Evolutionary conservation across 768 basidiomycete genomes (phyloP).

Genomic region (Tulasnella sp.): DNA sequence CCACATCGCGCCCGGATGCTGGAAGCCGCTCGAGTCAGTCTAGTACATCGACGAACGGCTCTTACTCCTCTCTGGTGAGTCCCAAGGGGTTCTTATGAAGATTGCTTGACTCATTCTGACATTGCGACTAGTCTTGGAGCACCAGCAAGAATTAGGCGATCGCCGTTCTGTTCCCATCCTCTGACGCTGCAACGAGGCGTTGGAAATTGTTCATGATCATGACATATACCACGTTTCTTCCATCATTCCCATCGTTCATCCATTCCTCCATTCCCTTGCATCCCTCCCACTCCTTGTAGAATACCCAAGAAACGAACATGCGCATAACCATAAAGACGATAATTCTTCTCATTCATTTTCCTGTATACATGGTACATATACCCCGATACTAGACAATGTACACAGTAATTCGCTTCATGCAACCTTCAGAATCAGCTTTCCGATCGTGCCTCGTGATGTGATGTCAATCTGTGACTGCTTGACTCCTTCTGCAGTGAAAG

Average conservation of each 20-base stretch:
- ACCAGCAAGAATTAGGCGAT: neutral
- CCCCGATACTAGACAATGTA: neutral
- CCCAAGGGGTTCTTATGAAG: neutral
- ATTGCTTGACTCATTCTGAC: neutral
- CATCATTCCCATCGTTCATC: too few species aligned
- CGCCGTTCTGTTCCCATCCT: neutral
- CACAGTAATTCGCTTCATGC: slow-evolving; percentile 18
- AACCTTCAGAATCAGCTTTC: slow-evolving; percentile 82
- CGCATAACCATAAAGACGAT: neutral
- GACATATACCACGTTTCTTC: neutral
- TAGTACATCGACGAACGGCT: neutral
- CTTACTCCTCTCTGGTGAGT: neutral
- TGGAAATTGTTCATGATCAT: neutral
- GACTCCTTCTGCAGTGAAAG: slow-evolving; percentile 76
- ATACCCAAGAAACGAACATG: neutral
- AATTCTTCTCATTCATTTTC: neutral
- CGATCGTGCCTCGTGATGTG: slow-evolving; percentile 68
- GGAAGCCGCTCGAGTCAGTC: neutral
- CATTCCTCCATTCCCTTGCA: too few species aligned
- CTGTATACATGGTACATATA: neutral
- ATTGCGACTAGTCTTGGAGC: neutral
- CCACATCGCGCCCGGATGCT: neutral
- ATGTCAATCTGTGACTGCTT: slow-evolving; percentile 75
- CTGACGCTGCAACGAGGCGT: neutral
- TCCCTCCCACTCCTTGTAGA: neutral